phyloP scores from a whole-genome alignment of 2,329 filamentous ascomycete genomes.

The Fusarium pilosicola region DNA sequence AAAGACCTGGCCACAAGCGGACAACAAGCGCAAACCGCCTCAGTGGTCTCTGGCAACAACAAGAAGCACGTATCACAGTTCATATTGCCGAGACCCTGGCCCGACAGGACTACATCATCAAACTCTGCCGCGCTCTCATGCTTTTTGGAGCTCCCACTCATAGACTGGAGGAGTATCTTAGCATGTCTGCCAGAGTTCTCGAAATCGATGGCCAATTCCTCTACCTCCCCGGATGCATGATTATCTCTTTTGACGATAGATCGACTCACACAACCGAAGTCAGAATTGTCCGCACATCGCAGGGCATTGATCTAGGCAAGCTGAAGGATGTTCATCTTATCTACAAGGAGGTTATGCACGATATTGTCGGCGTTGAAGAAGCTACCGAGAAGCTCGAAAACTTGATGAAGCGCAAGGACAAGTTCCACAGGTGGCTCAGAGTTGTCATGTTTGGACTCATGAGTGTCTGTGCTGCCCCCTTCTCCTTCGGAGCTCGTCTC shows the following conservation, averaged over 20 bases:
- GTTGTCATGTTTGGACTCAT: conserved; percentile 78
- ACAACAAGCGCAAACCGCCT: conserved; percentile 50
- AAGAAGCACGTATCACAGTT: conserved; percentile 58
- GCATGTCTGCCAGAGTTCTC: conserved; percentile 83
- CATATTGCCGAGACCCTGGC: conserved; percentile 75
- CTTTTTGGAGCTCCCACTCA: conserved; percentile 89
- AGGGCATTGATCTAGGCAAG: conserved; percentile 70
- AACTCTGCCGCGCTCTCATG: conserved; percentile 87
- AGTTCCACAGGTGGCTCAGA: conserved; percentile 62
- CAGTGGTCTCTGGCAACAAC: conserved; percentile 54
- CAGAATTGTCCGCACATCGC: conserved; percentile 67
- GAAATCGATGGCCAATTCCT: conserved; percentile 90
- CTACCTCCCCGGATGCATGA: conserved; percentile 91
- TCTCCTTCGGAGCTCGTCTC: conserved; percentile 76
- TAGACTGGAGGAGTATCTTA: conserved; percentile 88
- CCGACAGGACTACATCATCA: conserved; percentile 83
- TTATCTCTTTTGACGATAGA: conserved; percentile 84
- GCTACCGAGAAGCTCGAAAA: conserved; percentile 63
- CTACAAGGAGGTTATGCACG: conserved; percentile 73
- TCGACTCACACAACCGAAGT: conserved; percentile 74
- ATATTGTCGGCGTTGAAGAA: conserved; percentile 67
- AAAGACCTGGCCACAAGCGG: conserved; percentile 49
- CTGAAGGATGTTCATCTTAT: conserved; percentile 69
- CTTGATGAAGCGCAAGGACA: conserved; percentile 64
- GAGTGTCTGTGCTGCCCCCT: conserved; percentile 76